Conservation (phyloP, 305 asterid genomes). For the Fraxinus platypoda region DNA sequence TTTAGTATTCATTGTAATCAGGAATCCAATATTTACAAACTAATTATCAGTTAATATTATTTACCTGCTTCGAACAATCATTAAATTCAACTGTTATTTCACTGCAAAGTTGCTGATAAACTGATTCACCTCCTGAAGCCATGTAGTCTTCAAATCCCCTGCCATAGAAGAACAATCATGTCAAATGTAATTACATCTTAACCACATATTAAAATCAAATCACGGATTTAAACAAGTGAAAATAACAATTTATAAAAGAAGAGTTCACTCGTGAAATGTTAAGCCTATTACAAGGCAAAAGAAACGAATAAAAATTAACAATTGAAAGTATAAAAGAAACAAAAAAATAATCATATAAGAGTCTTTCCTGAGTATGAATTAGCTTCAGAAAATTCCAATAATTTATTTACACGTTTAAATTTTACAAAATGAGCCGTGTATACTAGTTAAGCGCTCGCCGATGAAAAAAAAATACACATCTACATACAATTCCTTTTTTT, state of each 20-base stretch:
- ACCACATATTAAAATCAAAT: not conserved
- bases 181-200: not conserved
- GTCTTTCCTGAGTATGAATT: not conserved
- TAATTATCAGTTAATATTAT: constrained; percentile 15
- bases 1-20: not conserved
- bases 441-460: not conserved
- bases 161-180: constrained; percentile 26
- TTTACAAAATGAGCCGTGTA: not conserved
- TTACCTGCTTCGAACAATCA: constrained; percentile 87
- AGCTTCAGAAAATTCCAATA: not conserved
- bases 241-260: not conserved
- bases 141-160: constrained; percentile 84
- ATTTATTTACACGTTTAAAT: not conserved
- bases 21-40: not conserved
- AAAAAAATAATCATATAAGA: not conserved
- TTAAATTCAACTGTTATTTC: constrained; percentile 80
- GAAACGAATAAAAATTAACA: not conserved
- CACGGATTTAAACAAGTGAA: constrained; percentile 8
- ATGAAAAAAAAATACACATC: not conserved
- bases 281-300: not conserved
- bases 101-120: constrained; percentile 86
- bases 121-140: constrained; percentile 72
- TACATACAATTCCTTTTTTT: not conserved
- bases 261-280: not conserved
- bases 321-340: not conserved